Evolutionary conservation across 345 rosid species (phyloP).

Genomic region (Conringia planisiliqua): DNA sequence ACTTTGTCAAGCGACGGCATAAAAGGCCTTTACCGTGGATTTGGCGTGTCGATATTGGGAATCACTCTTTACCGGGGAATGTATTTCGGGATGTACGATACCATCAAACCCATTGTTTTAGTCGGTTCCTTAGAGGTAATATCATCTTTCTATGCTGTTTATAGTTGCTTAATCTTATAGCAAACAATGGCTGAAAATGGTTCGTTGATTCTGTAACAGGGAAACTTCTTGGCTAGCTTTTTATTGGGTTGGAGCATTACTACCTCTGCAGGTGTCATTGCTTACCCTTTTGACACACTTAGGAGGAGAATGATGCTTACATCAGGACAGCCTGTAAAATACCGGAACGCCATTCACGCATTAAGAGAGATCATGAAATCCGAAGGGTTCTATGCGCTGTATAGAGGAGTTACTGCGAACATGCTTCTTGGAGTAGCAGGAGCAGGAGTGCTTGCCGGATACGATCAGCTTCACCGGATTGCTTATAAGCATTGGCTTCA

Average conservation of each 20-base stretch:
- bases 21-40: conserved; percentile 79
- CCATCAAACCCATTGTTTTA: conserved; percentile 75
- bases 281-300: conserved; percentile 87
- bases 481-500: conserved; percentile 46
- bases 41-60: conserved; percentile 84
- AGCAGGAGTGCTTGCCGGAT: conserved; percentile 91
- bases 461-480: conserved; percentile 75
- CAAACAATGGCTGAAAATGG: neutral
- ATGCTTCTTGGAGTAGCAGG: conserved; percentile 97
- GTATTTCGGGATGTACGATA: conserved; percentile 94
- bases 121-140: conserved; percentile 86
- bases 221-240: conserved; percentile 85
- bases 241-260: conserved; percentile 92
- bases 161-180: neutral
- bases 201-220: conserved; percentile 44
- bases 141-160: neutral
- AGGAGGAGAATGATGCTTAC: conserved; percentile 97
- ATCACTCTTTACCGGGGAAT: conserved; percentile 87
- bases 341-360: conserved; percentile 57
- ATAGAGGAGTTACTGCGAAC: conserved; percentile 80
- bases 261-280: conserved; percentile 76
- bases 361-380: conserved; percentile 53
- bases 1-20: conserved; percentile 74
- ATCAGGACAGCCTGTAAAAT: conserved; percentile 74
- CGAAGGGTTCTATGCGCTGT: conserved; percentile 72